Base-by-base conservation (phyloP, 495 filamentous ascomycete genomes). In the Aspergillus bridgeri region DNA sequence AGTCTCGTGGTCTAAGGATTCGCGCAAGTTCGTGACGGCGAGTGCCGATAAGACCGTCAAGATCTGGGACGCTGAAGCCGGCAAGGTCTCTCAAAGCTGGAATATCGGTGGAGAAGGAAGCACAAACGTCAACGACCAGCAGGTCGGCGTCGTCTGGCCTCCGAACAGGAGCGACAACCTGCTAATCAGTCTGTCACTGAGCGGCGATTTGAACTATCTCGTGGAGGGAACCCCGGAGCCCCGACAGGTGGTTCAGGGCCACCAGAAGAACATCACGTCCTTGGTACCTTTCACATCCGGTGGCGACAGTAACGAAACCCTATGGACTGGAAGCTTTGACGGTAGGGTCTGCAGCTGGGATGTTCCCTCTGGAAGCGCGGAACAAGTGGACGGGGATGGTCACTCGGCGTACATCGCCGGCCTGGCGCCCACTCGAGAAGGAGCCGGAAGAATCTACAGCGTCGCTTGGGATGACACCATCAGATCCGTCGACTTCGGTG, bases 401-500 rank as follows among this genome's bases (percentile, higher is more conserved):
- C 94, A 96, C 69, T 84, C 84, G 6, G 91, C 91, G 65, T 93
- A 90, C 66, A 84, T 98, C 54, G 83, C 89, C 8, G 89, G 88
- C 22, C 85, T 98, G 51, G 72, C 88, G 3, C 73, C 86, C 0
- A 79, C 81, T 17, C 54, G 73, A 3, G 73, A 77, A 53, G 79
- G 81, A 9, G 62, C 69, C 5, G 80, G 84, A 25, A 77, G 84
- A 57, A 83, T 91, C 25, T 91, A 90, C 74, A 94, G 89, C 72
- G 88, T 92, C 17, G 92, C 85, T 63, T 98, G 94, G 94, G 94
- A 98, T 70, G 94, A 98, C 70, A 92, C 90, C 5, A 82, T 96
- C 42, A 89, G 92, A 56, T 86, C 83, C 42, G 80, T 95, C 58
- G 89, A 94, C 61, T 61, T 75, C 48, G 72, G 76, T 0, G 79